Evolutionary conservation across 169 alveolate species (phyloP), one percentile per base, ranked within the genome.

Genomic region (Plasmodium cynomolgi): DNA sequence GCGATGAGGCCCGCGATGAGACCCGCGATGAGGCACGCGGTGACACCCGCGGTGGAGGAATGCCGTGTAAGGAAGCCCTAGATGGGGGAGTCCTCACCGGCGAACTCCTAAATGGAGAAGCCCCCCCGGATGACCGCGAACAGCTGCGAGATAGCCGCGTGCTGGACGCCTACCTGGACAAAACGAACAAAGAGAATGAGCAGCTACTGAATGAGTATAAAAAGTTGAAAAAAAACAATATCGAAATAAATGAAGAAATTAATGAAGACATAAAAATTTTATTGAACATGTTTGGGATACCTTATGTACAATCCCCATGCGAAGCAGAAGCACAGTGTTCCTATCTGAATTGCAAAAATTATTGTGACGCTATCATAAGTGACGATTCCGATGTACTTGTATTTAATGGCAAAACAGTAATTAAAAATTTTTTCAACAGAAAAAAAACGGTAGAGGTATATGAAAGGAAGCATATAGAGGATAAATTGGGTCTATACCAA

Each of bases 281-380:
- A 33, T 96, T 98, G 54, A 92, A 95, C 9, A 96, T 98, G 34
- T 98, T 97, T 86, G 99, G 99, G 13, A 95, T 98, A 23, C 99
- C 99, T 1, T 98, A 95, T 95, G 92, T 98, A 72, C 97, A 97
- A n/a, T 98, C 99, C 3, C 99, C 99, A 4, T 97, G 98, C 23
- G 99, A 98, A 93, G 99, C 99, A 13, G 99, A 98, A 88, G 99
- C 99, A 17, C 99, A 98, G 62, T 98, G 99, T 33, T 98, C 99
- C 6, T 93, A 93, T 56, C 94, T 98, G 54, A 97, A 95, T 73
- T 92, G 83, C 50, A 50, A 41, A 17, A 98, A 98, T 33, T 83
- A 95, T 39, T 97, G 98, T 34, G 97, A 97, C 93, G 99, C 99
- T 2, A 99, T 98, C 39, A 93, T 98, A 1, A 97, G 99, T 7